These are phyloP conservation scores for Vaccinium macrocarpon DNA, from an alignment of 148 eudicot genomes.

Conservation along the genomic window DNA sequence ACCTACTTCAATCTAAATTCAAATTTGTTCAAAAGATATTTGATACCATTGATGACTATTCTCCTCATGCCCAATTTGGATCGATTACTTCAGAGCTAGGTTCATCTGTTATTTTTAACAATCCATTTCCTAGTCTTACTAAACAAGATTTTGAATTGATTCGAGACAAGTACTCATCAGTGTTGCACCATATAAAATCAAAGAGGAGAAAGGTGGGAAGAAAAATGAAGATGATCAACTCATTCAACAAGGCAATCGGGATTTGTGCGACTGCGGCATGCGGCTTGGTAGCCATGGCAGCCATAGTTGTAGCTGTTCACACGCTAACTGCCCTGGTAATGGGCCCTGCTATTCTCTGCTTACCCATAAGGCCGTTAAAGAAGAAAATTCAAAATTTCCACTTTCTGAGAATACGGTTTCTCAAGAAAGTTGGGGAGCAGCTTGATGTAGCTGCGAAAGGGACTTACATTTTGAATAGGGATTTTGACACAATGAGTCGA, in stretches of 20 bases:
- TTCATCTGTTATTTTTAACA: conserved; percentile 15
- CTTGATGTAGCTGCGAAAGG: conserved; percentile 59
- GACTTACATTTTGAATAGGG: conserved; percentile 46
- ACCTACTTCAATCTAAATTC: conserved; percentile 30
- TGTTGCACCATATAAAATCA: conserved; percentile 29
- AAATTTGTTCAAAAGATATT: conserved; percentile 22
- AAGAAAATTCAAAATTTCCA: conserved; percentile 23
- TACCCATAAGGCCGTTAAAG: conserved; percentile 34
- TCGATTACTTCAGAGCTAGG: conserved; percentile 17
- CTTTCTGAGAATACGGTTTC: conserved; percentile 28
- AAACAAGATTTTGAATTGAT: conserved; percentile 32
- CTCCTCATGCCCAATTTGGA: conserved; percentile 9
- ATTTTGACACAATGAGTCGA: conserved; percentile 49
- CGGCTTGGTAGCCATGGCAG: conserved; percentile 31
- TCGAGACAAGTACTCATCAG: conserved; percentile 29
- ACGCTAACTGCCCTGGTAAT: conserved; percentile 33
- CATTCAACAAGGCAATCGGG: conserved; percentile 41
- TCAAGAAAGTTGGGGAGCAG: conserved; percentile 40
- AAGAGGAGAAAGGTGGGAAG: conserved; percentile 36
- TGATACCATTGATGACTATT: conserved; percentile 9
- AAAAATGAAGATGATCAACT: conserved; percentile 34
- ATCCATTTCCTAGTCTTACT: conserved; percentile 26
- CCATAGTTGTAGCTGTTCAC: conserved; percentile 41
- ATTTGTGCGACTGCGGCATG: conserved; percentile 32
- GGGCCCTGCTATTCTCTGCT: conserved; percentile 36